Evolutionary conservation across 2,329 filamentous ascomycete genomes (phyloP), one percentile per base, ranked within the genome.

Genomic region (Stenocarpella maydis): DNA sequence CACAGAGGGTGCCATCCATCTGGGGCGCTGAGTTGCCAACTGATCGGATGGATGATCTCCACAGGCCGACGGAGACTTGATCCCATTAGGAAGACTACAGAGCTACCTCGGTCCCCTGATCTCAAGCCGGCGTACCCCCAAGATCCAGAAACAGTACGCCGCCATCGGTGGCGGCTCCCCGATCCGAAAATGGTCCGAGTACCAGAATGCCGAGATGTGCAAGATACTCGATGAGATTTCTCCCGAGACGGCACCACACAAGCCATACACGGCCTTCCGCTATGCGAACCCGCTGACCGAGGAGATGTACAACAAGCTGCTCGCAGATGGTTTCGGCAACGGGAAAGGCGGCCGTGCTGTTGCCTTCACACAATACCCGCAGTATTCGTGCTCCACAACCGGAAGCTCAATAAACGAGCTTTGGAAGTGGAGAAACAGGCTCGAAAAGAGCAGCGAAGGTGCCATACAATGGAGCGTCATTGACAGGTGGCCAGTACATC

Each of bases 331-430:
- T 0, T 97, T 98, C 77, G 95, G 95, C 14, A 89, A 90, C 65
- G 95, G 95, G 5, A 93, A 90, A 71, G 95, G 95, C n/a, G 95
- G 95, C 3, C 88, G 96, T 69, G 96, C 97, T 1, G 94, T 99
- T 5, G 96, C 96, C 1, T 99, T 99, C 78, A 98, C 95, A 34
- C 96, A 99, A 81, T 99, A 99, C 76, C 96, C 96, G 2, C 96
- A 99, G 79, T 99, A 99, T 81, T 97, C 94, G 24, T 99, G 97
- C 83, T 97, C 94, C 24, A 99, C 96, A 1, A 99, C 96, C 0
- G 96, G 96, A 26, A 97, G 94, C 80, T 97, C 94, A 72, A 82
- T 99, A 69, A 99, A 99, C 77, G 96, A 99, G 82, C 83, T 99
- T 43, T 99, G 96, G 96, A 98, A 97, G 82, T 98, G 95, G 94